Conservation (phyloP, 208 protist species). For the Novymonas esmeraldas region DNA sequence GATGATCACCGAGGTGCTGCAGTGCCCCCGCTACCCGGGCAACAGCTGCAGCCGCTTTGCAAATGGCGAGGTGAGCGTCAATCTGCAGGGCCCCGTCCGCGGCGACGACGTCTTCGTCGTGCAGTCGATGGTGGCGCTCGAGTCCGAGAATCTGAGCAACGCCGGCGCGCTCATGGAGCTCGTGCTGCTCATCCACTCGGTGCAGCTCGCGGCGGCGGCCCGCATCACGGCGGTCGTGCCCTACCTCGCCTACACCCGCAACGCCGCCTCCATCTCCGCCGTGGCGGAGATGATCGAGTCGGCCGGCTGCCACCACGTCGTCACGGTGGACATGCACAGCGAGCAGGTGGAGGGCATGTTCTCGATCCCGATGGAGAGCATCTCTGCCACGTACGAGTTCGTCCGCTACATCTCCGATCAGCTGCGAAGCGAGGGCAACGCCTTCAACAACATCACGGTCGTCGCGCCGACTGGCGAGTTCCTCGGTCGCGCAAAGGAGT, state of each 20-base stretch:
- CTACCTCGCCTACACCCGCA: conserved; percentile 91
- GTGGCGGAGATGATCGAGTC: conserved; percentile 92
- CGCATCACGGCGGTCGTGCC: conserved; percentile 95
- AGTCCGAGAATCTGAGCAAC: conserved; percentile 88
- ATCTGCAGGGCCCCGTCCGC: conserved; percentile 87
- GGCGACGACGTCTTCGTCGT: conserved; percentile 96
- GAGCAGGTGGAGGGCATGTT: conserved; percentile 96
- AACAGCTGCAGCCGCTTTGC: conserved; percentile 72
- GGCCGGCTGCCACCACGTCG: conserved; percentile 89
- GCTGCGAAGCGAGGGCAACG: conserved; percentile 69
- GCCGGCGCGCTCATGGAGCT: conserved; percentile 92
- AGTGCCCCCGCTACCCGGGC: conserved; percentile 51
- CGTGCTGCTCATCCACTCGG: conserved; percentile 85
- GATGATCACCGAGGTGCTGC: conserved; percentile 82
- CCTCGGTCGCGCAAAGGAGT: conserved; percentile 77
- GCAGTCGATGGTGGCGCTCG: conserved; percentile 85
- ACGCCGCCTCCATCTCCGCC: conserved; percentile 92
- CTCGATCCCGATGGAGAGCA: conserved; percentile 90
- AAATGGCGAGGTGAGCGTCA: conserved; percentile 87
- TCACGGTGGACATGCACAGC: conserved; percentile 93
- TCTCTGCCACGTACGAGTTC: conserved; percentile 89
- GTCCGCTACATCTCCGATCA: conserved; percentile 73
- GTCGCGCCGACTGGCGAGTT: conserved; percentile 65
- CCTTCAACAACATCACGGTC: conserved; percentile 73
- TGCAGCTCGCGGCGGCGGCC: conserved; percentile 71